Percentiles rank a stretch among this genome's conserved stretches.
phyloP scores from a whole-genome alignment of 192 early-diverging fungal genomes.

The Hyaloraphidium curvatum region DNA sequence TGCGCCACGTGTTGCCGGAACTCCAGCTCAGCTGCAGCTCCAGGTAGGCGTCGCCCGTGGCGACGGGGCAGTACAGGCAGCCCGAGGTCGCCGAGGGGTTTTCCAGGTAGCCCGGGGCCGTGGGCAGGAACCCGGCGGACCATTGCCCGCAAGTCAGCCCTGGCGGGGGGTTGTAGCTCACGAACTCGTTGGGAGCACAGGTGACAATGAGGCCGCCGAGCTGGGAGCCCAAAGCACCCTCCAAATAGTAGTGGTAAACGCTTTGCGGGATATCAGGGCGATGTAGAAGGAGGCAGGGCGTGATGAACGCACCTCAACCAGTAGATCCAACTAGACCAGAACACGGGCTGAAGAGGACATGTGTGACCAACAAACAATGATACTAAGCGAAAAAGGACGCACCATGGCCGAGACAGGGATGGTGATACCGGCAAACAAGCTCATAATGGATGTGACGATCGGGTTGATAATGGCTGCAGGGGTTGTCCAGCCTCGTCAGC shows the following conservation, averaged over 20 bases:
- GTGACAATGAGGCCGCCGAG: constrained; percentile 24
- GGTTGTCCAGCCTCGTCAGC: too few species aligned
- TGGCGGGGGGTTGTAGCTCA: constrained; percentile 20
- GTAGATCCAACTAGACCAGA: constrained; percentile 48
- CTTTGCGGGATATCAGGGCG: too few species aligned
- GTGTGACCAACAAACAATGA: too few species aligned
- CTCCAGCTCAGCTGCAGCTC: constrained; percentile 21
- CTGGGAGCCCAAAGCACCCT: constrained; percentile 36
- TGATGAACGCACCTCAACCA: too few species aligned
- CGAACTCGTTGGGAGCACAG: constrained; percentile 22
- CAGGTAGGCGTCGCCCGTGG: constrained; percentile 34
- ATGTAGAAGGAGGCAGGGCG: too few species aligned
- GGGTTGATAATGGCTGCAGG: constrained; percentile 41
- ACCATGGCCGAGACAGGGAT: constrained; percentile 31
- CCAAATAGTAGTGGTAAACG: constrained; percentile 37
- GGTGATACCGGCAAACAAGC: constrained; percentile 40
- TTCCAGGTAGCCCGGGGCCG: constrained; percentile 26
- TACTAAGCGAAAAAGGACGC: too few species aligned
- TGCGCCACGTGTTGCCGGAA: constrained; percentile 42
- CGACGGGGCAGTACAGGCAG: constrained; percentile 42
- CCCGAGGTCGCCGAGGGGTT: constrained; percentile 16
- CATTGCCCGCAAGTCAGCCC: constrained; percentile 26
- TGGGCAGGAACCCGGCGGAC: constrained; percentile 18
- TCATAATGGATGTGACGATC: constrained; percentile 33
- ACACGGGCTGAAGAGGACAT: too few species aligned